A percentile compares a stretch with the other conserved stretches of the same genome.
phyloP scores from a whole-genome alignment of 116 monocot genomes.

The Thalassia testudinum region DNA sequence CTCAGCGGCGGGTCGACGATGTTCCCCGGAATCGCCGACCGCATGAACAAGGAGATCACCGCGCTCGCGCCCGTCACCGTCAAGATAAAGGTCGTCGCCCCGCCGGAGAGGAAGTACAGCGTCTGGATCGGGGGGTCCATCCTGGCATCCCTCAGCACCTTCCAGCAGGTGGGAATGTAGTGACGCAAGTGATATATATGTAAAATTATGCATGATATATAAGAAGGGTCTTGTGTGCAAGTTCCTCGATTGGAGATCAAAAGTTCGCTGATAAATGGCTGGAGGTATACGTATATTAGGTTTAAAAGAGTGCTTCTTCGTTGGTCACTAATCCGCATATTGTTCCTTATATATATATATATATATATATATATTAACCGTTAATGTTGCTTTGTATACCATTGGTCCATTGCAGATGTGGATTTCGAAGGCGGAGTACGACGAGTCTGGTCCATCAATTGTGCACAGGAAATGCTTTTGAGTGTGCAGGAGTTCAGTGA shows the following conservation, averaged over 20 bases:
- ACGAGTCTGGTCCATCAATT: slow-evolving; percentile 24
- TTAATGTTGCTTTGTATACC: too few relatives aligned
- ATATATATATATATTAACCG: too few relatives aligned
- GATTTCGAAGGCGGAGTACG: slow-evolving; percentile 23
- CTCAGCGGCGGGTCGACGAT: slow-evolving; percentile 26
- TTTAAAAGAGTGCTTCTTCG: too few relatives aligned
- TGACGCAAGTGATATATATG: too few relatives aligned
- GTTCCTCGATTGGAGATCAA: too few relatives aligned
- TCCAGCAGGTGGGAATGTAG: slow-evolving; percentile 38
- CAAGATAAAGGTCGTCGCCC: slow-evolving; percentile 25
- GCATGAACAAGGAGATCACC: slow-evolving; percentile 26
- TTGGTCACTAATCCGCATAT: too few relatives aligned
- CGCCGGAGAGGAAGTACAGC: slow-evolving; percentile 21
- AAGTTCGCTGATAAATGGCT: too few relatives aligned
- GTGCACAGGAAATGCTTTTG: slow-evolving; percentile 27
- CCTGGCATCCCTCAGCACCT: slow-evolving; percentile 24
- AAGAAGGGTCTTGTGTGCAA: too few relatives aligned
- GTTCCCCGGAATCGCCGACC: slow-evolving; percentile 26
- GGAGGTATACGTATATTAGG: too few relatives aligned
- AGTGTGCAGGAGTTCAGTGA: not conserved
- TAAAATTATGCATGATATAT: too few relatives aligned
- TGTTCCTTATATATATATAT: too few relatives aligned
- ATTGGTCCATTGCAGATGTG: too few relatives aligned
- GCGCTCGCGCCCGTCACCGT: slow-evolving; percentile 22
- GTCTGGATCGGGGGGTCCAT: slow-evolving; percentile 30